Evolutionary conservation across 345 rosid species (phyloP).

Genomic region (Zanthoxylum bungeanum): DNA sequence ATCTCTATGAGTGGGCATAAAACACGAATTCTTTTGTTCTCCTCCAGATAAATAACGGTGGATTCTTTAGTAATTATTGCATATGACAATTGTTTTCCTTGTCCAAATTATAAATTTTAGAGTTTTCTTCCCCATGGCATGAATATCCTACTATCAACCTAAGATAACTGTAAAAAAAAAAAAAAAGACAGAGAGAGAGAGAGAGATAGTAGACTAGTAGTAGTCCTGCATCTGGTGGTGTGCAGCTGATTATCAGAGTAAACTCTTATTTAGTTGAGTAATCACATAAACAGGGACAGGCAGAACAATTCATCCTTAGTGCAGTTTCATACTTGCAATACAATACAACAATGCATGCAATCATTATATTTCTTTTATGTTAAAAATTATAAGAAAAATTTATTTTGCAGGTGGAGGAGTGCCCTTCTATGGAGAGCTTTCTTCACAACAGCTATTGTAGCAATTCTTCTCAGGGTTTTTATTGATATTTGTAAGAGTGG

Average conservation of each 20-base stretch:
- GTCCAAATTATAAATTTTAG: not conserved
- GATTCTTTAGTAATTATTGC: not conserved
- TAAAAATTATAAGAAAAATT: not conserved
- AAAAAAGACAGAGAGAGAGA: too few species aligned
- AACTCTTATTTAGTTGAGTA: not conserved
- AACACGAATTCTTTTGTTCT: not conserved
- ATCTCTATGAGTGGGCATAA: not conserved
- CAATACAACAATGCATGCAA: not conserved
- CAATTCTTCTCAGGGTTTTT: conserved; percentile 75
- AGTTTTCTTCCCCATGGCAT: not conserved
- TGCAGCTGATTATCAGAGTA: not conserved
- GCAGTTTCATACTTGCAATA: not conserved
- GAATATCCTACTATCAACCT: not conserved
- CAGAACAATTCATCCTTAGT: not conserved
- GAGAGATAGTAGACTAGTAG: too few species aligned
- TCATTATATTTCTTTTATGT: not conserved
- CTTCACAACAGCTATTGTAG: conserved; percentile 87
- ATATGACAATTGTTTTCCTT: not conserved
- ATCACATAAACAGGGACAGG: not conserved
- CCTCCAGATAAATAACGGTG: not conserved
- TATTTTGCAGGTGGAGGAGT: conserved; percentile 77
- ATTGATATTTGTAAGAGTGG: conserved; percentile 85
- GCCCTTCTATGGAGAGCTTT: conserved; percentile 89
- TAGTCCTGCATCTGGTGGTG: not conserved
- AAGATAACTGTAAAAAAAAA: not conserved